These are phyloP conservation scores for Naganishia friedmannii DNA, from an alignment of 768 basidiomycete species.

Conservation along the genomic window DNA sequence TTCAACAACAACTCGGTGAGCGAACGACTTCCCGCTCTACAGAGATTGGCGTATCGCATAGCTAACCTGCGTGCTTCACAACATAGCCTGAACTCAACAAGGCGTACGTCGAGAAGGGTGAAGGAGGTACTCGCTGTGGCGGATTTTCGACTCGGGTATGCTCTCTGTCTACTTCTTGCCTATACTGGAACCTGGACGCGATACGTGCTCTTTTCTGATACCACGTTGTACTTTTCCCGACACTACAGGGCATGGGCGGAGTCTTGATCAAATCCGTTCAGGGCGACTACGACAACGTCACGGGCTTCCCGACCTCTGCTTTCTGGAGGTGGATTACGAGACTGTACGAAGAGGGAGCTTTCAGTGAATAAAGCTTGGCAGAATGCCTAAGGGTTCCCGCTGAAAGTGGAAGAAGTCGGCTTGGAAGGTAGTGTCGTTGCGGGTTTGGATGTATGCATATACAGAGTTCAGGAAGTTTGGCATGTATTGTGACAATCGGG, in stretches of 20 bases:
- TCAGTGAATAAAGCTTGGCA: conserved; percentile 33
- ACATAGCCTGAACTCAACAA: conserved; percentile 56
- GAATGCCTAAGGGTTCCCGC: too few species aligned
- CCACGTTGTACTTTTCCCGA: background rate
- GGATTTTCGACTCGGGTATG: conserved; percentile 89
- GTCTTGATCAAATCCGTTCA: conserved; percentile 78
- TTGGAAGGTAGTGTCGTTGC: too few species aligned
- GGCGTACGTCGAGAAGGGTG: conserved; percentile 81
- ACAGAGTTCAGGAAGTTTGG: too few species aligned
- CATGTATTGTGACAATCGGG: too few species aligned
- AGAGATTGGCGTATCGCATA: too few species aligned
- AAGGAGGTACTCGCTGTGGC: conserved; percentile 83
- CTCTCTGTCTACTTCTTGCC: background rate
- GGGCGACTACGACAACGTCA: conserved; percentile 84
- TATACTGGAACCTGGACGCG: too few species aligned
- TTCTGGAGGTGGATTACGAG: conserved; percentile 51
- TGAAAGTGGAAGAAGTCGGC: too few species aligned
- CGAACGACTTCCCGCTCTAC: background rate
- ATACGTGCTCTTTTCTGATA: too few species aligned
- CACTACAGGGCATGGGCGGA: conserved; percentile 65
- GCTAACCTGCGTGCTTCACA: background rate
- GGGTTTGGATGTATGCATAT: too few species aligned
- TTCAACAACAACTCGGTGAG: conserved; percentile 50
- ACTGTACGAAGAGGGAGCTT: conserved; percentile 42
- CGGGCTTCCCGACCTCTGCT: conserved; percentile 80